These are phyloP conservation scores for Pestalotiopsis sp. DNA, from an alignment of 2,329 filamentous ascomycete species.

Conservation along the genomic window DNA sequence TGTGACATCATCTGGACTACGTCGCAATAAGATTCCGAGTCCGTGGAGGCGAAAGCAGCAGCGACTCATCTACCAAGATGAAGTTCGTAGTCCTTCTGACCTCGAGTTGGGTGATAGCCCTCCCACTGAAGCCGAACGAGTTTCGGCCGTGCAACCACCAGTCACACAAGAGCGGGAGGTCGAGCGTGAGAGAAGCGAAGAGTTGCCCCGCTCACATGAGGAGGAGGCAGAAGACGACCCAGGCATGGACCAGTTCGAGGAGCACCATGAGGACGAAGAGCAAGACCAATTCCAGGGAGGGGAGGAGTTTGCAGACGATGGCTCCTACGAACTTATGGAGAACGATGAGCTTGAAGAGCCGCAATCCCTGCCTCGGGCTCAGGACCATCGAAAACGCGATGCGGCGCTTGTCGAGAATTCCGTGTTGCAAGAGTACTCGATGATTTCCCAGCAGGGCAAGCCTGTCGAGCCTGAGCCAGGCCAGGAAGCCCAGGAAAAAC, in stretches of 20 bases:
- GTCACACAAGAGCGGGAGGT: background rate
- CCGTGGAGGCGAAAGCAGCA: slow-evolving; percentile 42
- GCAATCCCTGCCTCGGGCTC: background rate
- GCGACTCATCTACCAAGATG: slow-evolving; percentile 33
- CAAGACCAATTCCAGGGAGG: background rate
- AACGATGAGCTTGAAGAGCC: slow-evolving; percentile 3
- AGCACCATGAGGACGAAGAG: background rate
- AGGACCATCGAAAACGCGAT: background rate
- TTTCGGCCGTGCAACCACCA: background rate
- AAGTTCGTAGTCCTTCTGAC: slow-evolving; percentile 32
- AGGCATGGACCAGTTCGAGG: background rate
- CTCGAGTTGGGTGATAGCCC: slow-evolving; percentile 31
- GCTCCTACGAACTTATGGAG: slow-evolving; percentile 10
- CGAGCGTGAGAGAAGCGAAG: background rate
- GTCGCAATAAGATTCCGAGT: slow-evolving; percentile 38
- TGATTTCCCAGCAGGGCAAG: slow-evolving; percentile 38
- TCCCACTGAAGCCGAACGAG: slow-evolving; percentile 23
- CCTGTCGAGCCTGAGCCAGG: slow-evolving; percentile 7
- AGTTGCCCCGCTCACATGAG: background rate
- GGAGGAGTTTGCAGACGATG: background rate
- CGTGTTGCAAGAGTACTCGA: slow-evolving; percentile 45
- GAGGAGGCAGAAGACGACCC: background rate
- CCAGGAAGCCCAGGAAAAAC: slow-evolving; percentile 21
- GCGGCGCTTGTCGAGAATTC: slow-evolving; percentile 13
- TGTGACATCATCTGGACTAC: slow-evolving; percentile 21